Base-by-base conservation (phyloP, 2,329 filamentous ascomycete genomes). In the Fusarium sp. region DNA sequence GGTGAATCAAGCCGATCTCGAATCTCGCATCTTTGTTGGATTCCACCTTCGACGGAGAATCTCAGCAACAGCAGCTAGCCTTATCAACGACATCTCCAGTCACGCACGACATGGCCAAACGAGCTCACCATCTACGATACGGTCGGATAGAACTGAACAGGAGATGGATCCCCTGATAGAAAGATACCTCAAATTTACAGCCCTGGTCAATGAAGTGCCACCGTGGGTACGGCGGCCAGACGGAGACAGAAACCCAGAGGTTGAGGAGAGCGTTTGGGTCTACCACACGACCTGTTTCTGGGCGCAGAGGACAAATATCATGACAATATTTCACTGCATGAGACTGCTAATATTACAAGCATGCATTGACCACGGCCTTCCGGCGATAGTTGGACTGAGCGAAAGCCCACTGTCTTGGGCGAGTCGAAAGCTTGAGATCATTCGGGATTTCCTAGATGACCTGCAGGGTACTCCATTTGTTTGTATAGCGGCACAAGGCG, bases 241-340 rank as follows among this genome's bases (percentile, higher is more conserved):
- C 27, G 25, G 27, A 13, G 27, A 32, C 9, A 9, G 11, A 1
- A n/a, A 27, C 18, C 11, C 16, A 4, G 9, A 52, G 2, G 16
- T 30, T 52, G 18, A 32, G 9, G 48, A 52, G 5, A 48, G 20
- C 14, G 27, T 52, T 32, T 16, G 16, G 16, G 25, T 18, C 23
- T 58, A 37, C 54, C 35, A 58, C 18, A 11, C 18, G 2, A 37
- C n/a, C 3, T 58, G 54, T 25, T 58, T 58, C 32, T 58, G 54
- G 54, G 32, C 54, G 3, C 54, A 58, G 5, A 11, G 54, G 6
- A 39, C 3, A 16, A 58, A 58, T 4, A 58, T 58, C 6, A 58
- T 58, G 54, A 37, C 54, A 14, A 35, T 58, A 5, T 58, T 14
- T 2, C 34, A 58, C 23, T 58, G 54, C 10, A 58, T 58, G 54